Base-by-base conservation (phyloP, 139 green algal genomes). In the Asterochloris erici region DNA sequence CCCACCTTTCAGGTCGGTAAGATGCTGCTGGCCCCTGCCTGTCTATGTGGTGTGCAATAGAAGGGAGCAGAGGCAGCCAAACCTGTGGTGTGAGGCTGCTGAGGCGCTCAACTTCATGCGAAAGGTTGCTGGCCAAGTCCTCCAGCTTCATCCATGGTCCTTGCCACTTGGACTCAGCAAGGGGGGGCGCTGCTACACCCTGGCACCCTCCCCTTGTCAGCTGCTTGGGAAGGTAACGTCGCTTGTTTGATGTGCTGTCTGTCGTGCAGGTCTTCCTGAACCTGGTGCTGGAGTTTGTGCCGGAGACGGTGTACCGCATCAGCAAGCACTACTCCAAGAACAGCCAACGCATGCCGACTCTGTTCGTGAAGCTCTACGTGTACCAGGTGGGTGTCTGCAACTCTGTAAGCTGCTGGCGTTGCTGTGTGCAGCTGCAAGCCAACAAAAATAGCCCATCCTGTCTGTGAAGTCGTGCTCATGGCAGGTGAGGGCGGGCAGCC, bases 261-360 rank as follows among this genome's bases (percentile, higher is more conserved):
- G 26, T 17, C 17, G 61, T 89, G 97, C 81, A 54, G 38, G 94
- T 98, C n/a, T 99, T 96, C 85, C 90, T 99, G 28, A 98, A 99
- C 87, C 90, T 99, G 68, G 97, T 99, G 71, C 89, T 99, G 79
- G 97, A 99, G 89, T 99, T 94, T 81, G 96, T 99, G 62, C 97
- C 97, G 0, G 97, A 99, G 86, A 99, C 97, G 86, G 91, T 99
- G 68, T 99, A 98, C 91, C 87, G 95, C 74, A 97, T 99, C 76
- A 91, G 92, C 90, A 98, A 99, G 93, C 93, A 98, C 86, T 99
- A 99, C 86, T 90, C 84, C 75, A 98, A 98, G 87, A 94, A 93
- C 66, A 93, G 95, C 76, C 93, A 98, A 88, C 89, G 93, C 29
- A 97, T 99, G 94, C 96, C 97, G 13, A 91, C 95, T 68, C 88